Evolutionary conservation across 306 rosid genomes (phyloP), one percentile per base, ranked within the genome.

Genomic region (Astragalus membranaceus): DNA sequence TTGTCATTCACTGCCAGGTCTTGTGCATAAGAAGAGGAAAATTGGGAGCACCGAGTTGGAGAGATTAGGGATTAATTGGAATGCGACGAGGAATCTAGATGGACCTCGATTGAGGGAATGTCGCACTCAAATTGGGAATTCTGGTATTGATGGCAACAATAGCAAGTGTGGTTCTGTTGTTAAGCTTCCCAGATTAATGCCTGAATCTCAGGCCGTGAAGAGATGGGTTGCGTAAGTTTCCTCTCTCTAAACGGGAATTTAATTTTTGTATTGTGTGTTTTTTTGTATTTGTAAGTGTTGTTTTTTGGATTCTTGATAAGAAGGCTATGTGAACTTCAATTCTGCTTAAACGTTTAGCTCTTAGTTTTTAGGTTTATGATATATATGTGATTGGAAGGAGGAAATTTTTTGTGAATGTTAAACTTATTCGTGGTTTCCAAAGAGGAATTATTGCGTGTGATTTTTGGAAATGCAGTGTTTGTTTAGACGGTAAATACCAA

Each of bases 81-180:
- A 70, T 13, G 72, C 79, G 2, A 2, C 88, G 68, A 78, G 73
- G 12, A 75, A 63, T 3, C 32, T 85, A 16, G 84, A 87, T 33
- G 81, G 87, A 46, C 93, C 97, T 41, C 76, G 97, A 57, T 78
- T 88, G 88, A 83, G 98, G 75, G 93, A 87, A 72, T 87, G 86
- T 30, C 87, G 99, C n/a, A 77, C 16, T 26, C 75, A 60, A 48
- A 62, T 53, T 10, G 63, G 55, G 66, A 67, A 29, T 65, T 74
- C 58, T 62, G 54, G 54, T 13, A 67, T 36, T 72, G 69, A 36
- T 74, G 75, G 70, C 73, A 82, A 58, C 62, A 83, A 64, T 69
- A 67, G 63, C 55, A 86, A 79, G 84, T 78, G 73, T 48, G 79
- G 54, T 74, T 73, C 89, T 15, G 49, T 41, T 54, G 85, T 53